Percentiles rank a stretch among this genome's conserved stretches.
Conservation (phyloP, 148 eudicot species). For the Agrostemma githago region DNA sequence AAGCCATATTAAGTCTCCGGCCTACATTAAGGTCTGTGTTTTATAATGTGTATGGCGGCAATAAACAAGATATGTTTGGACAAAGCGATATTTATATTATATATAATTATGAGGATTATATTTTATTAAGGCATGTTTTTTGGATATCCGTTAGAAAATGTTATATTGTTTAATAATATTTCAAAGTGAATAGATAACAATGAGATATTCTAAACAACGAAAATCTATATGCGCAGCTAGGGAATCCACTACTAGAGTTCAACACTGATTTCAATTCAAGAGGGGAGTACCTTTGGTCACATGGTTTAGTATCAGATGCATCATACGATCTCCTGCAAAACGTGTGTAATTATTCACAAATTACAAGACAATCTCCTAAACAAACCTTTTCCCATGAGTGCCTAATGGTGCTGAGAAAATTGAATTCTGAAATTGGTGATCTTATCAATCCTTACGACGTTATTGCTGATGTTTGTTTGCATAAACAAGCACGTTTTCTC, state of each 20-base stretch:
- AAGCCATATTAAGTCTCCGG: too few species aligned
- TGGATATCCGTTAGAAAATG: neutral
- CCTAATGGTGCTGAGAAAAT: slow-evolving; percentile 26
- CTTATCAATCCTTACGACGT: slow-evolving; percentile 52
- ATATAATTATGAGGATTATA: too few species aligned
- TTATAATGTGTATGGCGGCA: too few species aligned
- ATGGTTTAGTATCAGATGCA: slow-evolving; percentile 67
- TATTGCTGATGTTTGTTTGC: slow-evolving; percentile 58
- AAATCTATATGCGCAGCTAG: slow-evolving; percentile 39
- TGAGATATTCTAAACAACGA: too few species aligned
- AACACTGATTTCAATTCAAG: slow-evolving; percentile 57
- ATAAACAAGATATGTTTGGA: too few species aligned
- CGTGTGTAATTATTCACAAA: slow-evolving; percentile 58
- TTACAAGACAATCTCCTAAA: slow-evolving; percentile 39
- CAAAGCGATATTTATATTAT: too few species aligned
- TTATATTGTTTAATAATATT: neutral
- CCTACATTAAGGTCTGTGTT: too few species aligned
- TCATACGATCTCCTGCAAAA: slow-evolving; percentile 39
- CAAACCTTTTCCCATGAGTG: slow-evolving; percentile 44
- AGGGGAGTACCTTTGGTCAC: slow-evolving; percentile 70
- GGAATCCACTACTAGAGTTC: slow-evolving; percentile 76
- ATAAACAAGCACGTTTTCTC: slow-evolving; percentile 41
- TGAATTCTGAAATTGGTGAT: slow-evolving; percentile 36
- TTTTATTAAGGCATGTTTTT: too few species aligned
- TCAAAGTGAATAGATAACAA: neutral